Evolutionary conservation across 805 yeast genomes (phyloP).

Genomic region (Phaffomyces opuntiae): DNA sequence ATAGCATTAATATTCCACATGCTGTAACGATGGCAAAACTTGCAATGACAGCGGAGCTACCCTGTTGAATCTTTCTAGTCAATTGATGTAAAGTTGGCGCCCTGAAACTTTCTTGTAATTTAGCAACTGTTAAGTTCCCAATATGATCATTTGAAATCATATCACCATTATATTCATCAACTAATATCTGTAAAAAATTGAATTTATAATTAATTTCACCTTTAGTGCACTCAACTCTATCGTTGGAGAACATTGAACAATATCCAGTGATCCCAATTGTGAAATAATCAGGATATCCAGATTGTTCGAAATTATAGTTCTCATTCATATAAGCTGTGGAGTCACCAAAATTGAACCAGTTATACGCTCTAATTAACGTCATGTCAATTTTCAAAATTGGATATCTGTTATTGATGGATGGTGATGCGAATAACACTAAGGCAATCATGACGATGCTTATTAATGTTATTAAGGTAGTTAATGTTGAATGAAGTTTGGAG

Average conservation of each 20-base stretch:
- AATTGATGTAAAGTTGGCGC: neutral
- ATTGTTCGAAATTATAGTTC: neutral
- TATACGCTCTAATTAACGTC: too few species aligned
- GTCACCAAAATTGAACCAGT: neutral
- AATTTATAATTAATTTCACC: neutral
- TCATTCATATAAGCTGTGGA: neutral
- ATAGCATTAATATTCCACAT: neutral
- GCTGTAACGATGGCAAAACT: neutral
- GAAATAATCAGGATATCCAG: constrained; percentile 3
- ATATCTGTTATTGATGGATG: neutral
- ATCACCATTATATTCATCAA: neutral
- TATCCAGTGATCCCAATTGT: neutral
- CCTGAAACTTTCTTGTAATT: neutral
- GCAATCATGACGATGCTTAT: neutral
- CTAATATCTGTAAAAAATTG: constrained; percentile 2
- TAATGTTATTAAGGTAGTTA: too few species aligned
- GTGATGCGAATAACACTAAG: neutral
- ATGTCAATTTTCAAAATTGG: neutral
- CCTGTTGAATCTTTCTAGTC: neutral
- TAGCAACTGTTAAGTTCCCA: neutral
- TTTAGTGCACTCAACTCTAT: neutral
- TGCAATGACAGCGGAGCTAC: neutral
- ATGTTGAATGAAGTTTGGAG: neutral
- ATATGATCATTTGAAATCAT: neutral
- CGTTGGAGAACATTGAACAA: neutral